phyloP scores from a whole-genome alignment of 257 asterid species.

The Ajuga chamaepitys region DNA sequence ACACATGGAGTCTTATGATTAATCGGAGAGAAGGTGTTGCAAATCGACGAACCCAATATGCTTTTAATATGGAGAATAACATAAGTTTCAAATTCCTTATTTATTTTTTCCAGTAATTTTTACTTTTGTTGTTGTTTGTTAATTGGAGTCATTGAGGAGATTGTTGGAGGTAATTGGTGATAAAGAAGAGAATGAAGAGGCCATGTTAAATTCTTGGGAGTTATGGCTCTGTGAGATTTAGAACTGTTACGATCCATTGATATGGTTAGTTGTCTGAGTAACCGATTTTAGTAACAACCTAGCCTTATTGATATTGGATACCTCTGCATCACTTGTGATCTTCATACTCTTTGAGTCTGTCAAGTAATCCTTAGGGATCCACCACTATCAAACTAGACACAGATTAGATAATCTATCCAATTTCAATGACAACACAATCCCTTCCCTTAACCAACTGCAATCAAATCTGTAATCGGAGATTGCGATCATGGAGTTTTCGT shows the following conservation, averaged over 20 bases:
- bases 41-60: no score
- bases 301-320: constrained; percentile 87
- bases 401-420: constrained; percentile 76
- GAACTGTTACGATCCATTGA: constrained; percentile 96
- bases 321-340: constrained; percentile 89
- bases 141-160: no score
- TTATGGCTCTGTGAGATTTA: no score
- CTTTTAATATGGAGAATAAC: no score
- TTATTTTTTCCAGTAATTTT: no score
- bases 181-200: no score
- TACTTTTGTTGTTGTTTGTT: no score
- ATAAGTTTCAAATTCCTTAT: no score
- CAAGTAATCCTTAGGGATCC: constrained; percentile 94
- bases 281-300: constrained; percentile 75
- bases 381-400: constrained; percentile 84
- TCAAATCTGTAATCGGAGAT: constrained; percentile 87
- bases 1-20: no score
- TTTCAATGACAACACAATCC: constrained; percentile 79
- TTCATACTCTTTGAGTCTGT: constrained; percentile 94
- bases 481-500: constrained; percentile 86
- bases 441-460: constrained; percentile 95
- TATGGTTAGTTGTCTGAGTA: constrained; percentile 79
- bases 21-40: no score
- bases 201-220: no score
- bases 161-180: no score